Evolutionary conservation across 2,329 filamentous ascomycete genomes (phyloP).

Genomic region (Nectriaceae sp.): DNA sequence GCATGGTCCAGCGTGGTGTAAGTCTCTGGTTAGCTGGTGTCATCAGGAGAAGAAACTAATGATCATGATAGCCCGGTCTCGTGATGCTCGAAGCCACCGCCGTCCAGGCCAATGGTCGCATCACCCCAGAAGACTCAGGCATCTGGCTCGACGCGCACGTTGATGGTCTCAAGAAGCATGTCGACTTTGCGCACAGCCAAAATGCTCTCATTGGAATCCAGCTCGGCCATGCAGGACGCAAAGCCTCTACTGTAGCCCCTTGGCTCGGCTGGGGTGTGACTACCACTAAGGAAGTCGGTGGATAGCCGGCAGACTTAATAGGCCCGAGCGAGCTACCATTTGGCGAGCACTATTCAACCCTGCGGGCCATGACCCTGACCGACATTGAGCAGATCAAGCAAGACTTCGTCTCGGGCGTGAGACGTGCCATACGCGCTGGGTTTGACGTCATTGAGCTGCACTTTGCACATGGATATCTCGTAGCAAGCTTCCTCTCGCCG

Average conservation of each 20-base stretch:
- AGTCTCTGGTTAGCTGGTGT: neutral
- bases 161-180: slow-evolving; percentile 55
- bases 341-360: slow-evolving; percentile 58
- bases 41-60: neutral
- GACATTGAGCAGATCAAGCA: slow-evolving; percentile 66
- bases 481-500: slow-evolving; percentile 70
- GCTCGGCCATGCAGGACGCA: slow-evolving; percentile 72
- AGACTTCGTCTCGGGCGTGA: slow-evolving; percentile 55
- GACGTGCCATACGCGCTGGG: slow-evolving; percentile 63
- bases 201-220: slow-evolving; percentile 71
- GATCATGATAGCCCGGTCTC: slow-evolving; percentile 49
- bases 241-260: slow-evolving; percentile 56
- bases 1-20: slow-evolving; percentile 65
- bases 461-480: slow-evolving; percentile 78
- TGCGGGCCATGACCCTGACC: slow-evolving; percentile 63
- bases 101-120: slow-evolving; percentile 67
- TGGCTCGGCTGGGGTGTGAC: slow-evolving; percentile 63
- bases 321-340: slow-evolving; percentile 48
- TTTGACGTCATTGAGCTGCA: slow-evolving; percentile 73
- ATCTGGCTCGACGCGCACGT: slow-evolving; percentile 74
- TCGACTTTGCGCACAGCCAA: slow-evolving; percentile 61
- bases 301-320: slow-evolving; percentile 54
- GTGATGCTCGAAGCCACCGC: slow-evolving; percentile 68
- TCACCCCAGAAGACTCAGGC: slow-evolving; percentile 69
- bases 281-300: slow-evolving; percentile 50